These are phyloP conservation scores for Sordariomycetes sp. DNA, from an alignment of 2,329 filamentous ascomycete genomes.

Conservation along the genomic window DNA sequence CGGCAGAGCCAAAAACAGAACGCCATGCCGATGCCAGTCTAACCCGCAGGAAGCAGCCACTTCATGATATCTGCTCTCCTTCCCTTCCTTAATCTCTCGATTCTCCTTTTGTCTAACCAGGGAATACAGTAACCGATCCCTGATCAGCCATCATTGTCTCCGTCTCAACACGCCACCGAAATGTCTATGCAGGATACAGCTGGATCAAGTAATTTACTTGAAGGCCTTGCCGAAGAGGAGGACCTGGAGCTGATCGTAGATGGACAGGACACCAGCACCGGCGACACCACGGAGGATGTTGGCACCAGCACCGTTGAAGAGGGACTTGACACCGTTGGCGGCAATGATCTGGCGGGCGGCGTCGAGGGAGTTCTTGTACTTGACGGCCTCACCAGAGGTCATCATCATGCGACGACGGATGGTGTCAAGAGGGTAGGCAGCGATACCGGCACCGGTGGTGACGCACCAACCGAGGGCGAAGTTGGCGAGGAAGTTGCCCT, in stretches of 20 bases:
- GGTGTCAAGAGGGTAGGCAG: conserved; percentile 99
- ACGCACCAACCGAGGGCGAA: conserved; percentile 98
- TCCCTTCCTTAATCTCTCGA: conserved; percentile 34
- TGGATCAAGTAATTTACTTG: conserved; percentile 48
- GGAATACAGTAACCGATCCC: conserved; percentile 22
- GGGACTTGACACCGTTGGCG: conserved; percentile 95
- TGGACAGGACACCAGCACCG: conserved; percentile 99
- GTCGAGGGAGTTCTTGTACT: conserved; percentile 97
- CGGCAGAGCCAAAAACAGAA: conserved; percentile 33
- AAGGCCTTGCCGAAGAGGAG: conserved; percentile 99
- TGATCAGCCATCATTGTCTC: conserved; percentile 13
- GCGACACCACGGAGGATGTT: conserved; percentile 99
- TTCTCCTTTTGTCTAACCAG: conserved; percentile 35
- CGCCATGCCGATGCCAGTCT: conserved; percentile 41
- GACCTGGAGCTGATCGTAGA: conserved; percentile 99
- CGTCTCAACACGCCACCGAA: conserved; percentile 17
- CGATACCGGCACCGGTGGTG: conserved; percentile 99
- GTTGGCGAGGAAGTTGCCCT: conserved; percentile 99
- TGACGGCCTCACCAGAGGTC: conserved; percentile 95
- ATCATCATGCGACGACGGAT: conserved; percentile 99
- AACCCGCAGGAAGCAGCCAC: conserved; percentile 33
- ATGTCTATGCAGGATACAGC: conserved; percentile 31
- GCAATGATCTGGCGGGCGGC: conserved; percentile 94
- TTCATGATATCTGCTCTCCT: conserved; percentile 27
- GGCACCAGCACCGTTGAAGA: conserved; percentile 99